Conservation (phyloP, 2,329 filamentous ascomycete species). For the Penicillium sclerotiorum region DNA sequence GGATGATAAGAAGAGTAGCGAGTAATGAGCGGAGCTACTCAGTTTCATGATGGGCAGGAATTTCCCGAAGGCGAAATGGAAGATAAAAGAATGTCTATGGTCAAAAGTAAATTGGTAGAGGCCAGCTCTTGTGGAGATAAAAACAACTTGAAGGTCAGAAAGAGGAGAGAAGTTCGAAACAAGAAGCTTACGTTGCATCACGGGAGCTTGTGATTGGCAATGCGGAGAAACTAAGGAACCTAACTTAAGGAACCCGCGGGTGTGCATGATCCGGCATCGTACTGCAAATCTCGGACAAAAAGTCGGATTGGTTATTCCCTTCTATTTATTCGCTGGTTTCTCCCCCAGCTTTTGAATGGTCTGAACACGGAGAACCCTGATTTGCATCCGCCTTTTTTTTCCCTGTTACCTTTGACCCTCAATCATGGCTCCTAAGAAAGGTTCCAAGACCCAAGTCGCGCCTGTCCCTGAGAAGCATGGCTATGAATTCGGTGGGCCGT, state of each 20-base stretch:
- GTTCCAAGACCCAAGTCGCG: slow-evolving; percentile 30
- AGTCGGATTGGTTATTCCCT: slow-evolving; percentile 1
- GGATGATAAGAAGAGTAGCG: slow-evolving; percentile 37
- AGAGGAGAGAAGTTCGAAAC: slow-evolving; percentile 1
- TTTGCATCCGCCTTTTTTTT: too few species aligned
- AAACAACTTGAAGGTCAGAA: not conserved
- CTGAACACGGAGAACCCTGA: slow-evolving; percentile 6
- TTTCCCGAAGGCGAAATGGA: slow-evolving; percentile 11
- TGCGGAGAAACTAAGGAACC: slow-evolving; percentile 18
- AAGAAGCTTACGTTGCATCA: slow-evolving; percentile 24
- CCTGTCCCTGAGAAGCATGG: slow-evolving; percentile 45
- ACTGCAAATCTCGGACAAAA: too few species aligned
- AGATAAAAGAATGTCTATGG: slow-evolving; percentile 1
- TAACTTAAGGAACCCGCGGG: slow-evolving; percentile 15
- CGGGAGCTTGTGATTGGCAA: slow-evolving; percentile 12
- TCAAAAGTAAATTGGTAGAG: slow-evolving; percentile 6
- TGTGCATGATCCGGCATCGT: slow-evolving; percentile 23
- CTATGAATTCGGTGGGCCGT: slow-evolving; percentile 54
- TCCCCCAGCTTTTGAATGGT: not conserved
- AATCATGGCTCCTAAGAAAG: slow-evolving; percentile 38
- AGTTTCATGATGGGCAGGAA: slow-evolving; percentile 38
- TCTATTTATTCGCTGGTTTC: slow-evolving; percentile 13
- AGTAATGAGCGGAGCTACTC: slow-evolving; percentile 29
- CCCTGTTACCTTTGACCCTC: too few species aligned
- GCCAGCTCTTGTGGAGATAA: slow-evolving; percentile 15